These are phyloP conservation scores for Trametes cingulata DNA, from an alignment of 768 basidiomycete species.

Conservation along the genomic window DNA sequence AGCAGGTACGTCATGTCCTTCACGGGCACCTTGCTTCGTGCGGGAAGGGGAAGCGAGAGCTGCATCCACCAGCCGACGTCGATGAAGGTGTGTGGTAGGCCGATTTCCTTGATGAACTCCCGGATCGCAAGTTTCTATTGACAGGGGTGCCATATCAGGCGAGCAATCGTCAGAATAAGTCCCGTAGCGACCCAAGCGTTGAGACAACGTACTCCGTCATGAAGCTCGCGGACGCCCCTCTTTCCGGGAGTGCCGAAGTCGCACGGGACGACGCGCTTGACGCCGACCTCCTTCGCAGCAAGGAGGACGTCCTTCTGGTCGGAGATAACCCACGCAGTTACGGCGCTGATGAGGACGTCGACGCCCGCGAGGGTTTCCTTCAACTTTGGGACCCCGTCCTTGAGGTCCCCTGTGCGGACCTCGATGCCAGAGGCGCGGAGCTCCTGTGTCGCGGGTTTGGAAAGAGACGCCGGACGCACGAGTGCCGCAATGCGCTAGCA, in stretches of 20 bases:
- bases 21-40: background rate
- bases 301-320: conserved; percentile 10
- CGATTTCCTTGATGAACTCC: conserved; percentile 28
- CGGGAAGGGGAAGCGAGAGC: conserved; percentile 9
- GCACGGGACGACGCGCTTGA: conserved; percentile 24
- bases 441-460: conserved; percentile 12
- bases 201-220: conserved; percentile 1
- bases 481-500: background rate
- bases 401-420: conserved; percentile 16
- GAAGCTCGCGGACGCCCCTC: conserved; percentile 10
- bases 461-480: conserved; percentile 13
- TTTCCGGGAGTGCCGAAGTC: conserved; percentile 20
- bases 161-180: too few relatives aligned
- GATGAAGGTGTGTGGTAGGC: conserved; percentile 33
- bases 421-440: conserved; percentile 16
- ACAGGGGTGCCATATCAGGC: too few relatives aligned
- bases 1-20: conserved; percentile 4
- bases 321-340: background rate
- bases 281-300: conserved; percentile 25
- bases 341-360: conserved; percentile 18
- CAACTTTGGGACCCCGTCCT: conserved; percentile 13
- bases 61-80: conserved; percentile 38
- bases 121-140: conserved; percentile 34
- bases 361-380: conserved; percentile 19
- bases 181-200: too few relatives aligned